Conservation (phyloP, 129 eudicot species). For the Escallonia herrerae region DNA sequence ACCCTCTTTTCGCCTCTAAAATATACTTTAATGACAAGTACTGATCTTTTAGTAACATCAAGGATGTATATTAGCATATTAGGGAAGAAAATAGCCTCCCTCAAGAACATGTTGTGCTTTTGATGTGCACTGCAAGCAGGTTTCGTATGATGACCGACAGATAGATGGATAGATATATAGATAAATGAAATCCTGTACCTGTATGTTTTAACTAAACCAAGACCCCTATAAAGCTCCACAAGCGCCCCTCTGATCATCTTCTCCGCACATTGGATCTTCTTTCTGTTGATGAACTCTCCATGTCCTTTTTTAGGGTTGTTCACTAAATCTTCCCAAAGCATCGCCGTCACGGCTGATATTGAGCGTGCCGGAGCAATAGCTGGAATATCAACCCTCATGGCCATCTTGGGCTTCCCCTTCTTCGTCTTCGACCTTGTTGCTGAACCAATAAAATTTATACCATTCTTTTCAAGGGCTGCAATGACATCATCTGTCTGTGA, state of each 20-base stretch:
- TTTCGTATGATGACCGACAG: no score
- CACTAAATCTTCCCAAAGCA: slow-evolving; percentile 85
- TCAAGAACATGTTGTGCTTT: no score
- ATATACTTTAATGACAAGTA: no score
- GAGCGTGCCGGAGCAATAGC: slow-evolving; percentile 72
- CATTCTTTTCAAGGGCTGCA: slow-evolving; percentile 78
- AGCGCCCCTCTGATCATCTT: slow-evolving; percentile 95
- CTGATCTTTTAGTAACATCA: no score
- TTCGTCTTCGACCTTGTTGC: slow-evolving; percentile 59
- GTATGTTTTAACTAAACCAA: slow-evolving; percentile 78
- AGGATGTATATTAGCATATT: no score
- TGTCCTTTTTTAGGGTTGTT: slow-evolving; percentile 61
- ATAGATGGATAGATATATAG: no score
- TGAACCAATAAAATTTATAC: slow-evolving; percentile 53
- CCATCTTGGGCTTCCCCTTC: slow-evolving; percentile 56
- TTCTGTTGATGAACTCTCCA: slow-evolving; percentile 55
- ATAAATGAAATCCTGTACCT: slow-evolving; percentile 37
- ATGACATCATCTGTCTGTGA: slow-evolving; percentile 63
- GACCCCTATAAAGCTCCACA: slow-evolving; percentile 87
- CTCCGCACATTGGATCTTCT: slow-evolving; percentile 87
- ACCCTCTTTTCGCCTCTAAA: no score
- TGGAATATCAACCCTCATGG: slow-evolving; percentile 85
- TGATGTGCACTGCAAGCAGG: no score
- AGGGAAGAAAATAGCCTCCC: no score
- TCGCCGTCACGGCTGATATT: slow-evolving; percentile 66